A percentile compares a stretch with the other conserved stretches of the same genome.
phyloP scores from a whole-genome alignment of 345 rosid genomes.

The Rubroshorea leprosula region DNA sequence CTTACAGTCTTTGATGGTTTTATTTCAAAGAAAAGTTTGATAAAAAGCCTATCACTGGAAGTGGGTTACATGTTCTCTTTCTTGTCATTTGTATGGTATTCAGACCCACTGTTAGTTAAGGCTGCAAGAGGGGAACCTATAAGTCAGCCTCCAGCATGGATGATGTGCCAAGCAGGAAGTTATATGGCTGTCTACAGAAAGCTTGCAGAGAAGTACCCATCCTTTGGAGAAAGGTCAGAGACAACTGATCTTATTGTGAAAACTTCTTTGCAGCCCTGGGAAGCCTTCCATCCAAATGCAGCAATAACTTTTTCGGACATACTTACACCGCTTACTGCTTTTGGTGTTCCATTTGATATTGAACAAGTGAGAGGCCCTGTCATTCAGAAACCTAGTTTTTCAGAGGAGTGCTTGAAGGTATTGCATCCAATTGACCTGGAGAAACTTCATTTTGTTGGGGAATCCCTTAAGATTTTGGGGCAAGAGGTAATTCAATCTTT shows the following conservation, averaged over 20 bases:
- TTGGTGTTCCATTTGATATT: conserved; percentile 92
- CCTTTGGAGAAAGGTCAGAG: conserved; percentile 91
- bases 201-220: conserved; percentile 89
- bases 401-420: conserved; percentile 59
- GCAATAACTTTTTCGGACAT: conserved; percentile 94
- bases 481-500: conserved; percentile 47
- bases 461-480: conserved; percentile 73
- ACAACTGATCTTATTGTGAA: conserved; percentile 88
- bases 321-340: conserved; percentile 87
- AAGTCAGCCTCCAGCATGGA: conserved; percentile 91
- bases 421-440: conserved; percentile 76
- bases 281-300: conserved; percentile 83
- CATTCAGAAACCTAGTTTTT: conserved; percentile 64
- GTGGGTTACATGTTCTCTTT: neutral
- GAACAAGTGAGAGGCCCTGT: conserved; percentile 86
- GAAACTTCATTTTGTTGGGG: conserved; percentile 57
- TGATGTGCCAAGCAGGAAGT: conserved; percentile 99
- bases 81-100: conserved; percentile 13
- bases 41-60: too few relatives aligned
- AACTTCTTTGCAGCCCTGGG: conserved; percentile 96
- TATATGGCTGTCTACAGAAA: conserved; percentile 93
- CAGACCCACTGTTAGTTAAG: conserved; percentile 83
- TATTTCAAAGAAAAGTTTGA: neutral
- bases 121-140: conserved; percentile 83
- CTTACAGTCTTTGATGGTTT: neutral